Evolutionary conservation across 495 filamentous ascomycete genomes (phyloP), one percentile per base, ranked within the genome.

Genomic region (Xylaria cubensis): DNA sequence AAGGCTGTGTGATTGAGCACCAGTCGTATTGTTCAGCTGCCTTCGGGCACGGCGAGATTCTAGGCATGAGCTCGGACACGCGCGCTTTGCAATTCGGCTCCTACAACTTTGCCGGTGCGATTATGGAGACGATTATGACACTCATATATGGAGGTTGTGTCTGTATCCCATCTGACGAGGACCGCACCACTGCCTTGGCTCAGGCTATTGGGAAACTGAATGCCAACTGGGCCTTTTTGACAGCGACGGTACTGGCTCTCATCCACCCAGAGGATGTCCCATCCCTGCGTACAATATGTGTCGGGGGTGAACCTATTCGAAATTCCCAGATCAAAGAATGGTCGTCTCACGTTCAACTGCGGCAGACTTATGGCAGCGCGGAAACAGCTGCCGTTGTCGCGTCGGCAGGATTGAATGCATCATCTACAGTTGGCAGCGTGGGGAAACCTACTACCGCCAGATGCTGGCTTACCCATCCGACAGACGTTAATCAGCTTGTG

Each of bases 21-120:
- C 71, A 71, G 64, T 82, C 82, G 19, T 81, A 83, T 5, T 83
- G 83, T 63, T 87, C 73, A 19, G 70, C 68, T 44, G 59, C 58
- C n/a, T 46, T 17, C 24, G 69, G 59, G 19, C 83, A 85, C 70
- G 78, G 79, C 8, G 67, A 72, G 8, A 73, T 75, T 0, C 64
- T 87, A n/a, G 68, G 78, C 29, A 78, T 88, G 63, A 72, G 78
- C 50, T 68, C 81, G 0, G 58, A 69, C 0, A 82, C 84, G 12
- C 74, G 84, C 5, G 79, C 84, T 1, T 75, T 91, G 10, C 88
- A 91, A 71, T 90, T 87, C 67, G 84, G 86, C n/a, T 84, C 85
- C 53, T 88, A 85, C 69, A 86, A 84, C 0, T 90, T 89, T 53
- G 89, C 90, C 64, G 82, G 84, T 13, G 84, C 84, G 46, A 77